Percentiles rank a stretch among this genome's conserved stretches.
phyloP scores from a whole-genome alignment of 768 basidiomycete genomes.

The Tricholoma furcatifolium region DNA sequence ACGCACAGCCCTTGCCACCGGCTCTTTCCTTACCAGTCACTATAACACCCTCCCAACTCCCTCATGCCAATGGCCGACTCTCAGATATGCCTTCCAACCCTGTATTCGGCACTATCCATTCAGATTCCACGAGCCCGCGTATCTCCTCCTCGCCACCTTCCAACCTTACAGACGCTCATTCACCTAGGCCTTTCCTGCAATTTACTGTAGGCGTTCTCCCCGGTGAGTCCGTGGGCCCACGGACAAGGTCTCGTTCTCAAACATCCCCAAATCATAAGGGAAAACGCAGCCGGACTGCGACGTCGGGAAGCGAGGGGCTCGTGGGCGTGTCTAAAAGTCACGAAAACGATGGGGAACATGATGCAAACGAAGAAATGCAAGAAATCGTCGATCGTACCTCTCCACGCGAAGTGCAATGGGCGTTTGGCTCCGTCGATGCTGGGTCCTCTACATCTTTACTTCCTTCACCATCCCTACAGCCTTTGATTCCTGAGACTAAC shows the following conservation, averaged over 20 bases:
- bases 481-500: too few species aligned
- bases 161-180: neutral
- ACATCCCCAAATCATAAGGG: slow-evolving; percentile 2
- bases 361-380: slow-evolving; percentile 18
- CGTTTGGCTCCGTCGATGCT: slow-evolving; percentile 46
- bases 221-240: slow-evolving; percentile 23
- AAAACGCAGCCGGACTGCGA: slow-evolving; percentile 15
- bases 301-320: slow-evolving; percentile 1
- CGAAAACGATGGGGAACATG: slow-evolving; percentile 3
- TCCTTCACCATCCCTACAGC: too few species aligned
- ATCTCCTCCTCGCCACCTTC: slow-evolving; percentile 20
- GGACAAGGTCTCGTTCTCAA: slow-evolving; percentile 28
- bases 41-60: too few species aligned
- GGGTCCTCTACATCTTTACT: neutral
- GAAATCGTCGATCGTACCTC: slow-evolving; percentile 30
- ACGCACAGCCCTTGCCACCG: slow-evolving; percentile 19
- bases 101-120: slow-evolving; percentile 4
- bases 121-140: slow-evolving; percentile 17
- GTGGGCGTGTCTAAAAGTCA: slow-evolving; percentile 2
- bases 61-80: too few species aligned
- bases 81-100: too few species aligned
- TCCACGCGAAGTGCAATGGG: slow-evolving; percentile 41
- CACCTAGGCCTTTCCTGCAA: slow-evolving; percentile 24
- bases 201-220: slow-evolving; percentile 46
- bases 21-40: slow-evolving; percentile 33